Percentiles rank a stretch among this genome's conserved stretches.
These are phyloP conservation scores for Wickerhamiella spandovensis DNA, from an alignment of 805 yeast genomes.

Conservation along the genomic window DNA sequence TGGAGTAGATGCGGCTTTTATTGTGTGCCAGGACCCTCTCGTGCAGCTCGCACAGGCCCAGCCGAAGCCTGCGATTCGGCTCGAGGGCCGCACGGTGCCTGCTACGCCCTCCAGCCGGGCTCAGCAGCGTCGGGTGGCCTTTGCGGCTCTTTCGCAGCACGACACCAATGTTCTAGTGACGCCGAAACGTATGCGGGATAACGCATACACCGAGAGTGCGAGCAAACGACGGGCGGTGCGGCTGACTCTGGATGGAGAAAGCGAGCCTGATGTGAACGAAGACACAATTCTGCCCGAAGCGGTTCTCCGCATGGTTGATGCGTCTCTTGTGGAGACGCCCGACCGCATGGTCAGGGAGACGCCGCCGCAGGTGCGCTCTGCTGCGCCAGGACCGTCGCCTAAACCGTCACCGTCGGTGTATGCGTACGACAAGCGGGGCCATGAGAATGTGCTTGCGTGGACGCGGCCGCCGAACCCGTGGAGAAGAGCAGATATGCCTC, in stretches of 20 bases:
- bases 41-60: conserved; percentile 2
- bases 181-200: conserved; percentile 5
- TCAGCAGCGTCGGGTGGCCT: neutral
- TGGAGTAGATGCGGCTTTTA: conserved; percentile 1
- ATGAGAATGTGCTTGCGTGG: neutral
- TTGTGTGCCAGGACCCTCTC: conserved; percentile 11
- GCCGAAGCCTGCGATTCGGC: neutral
- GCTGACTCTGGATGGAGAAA: conserved; percentile 11
- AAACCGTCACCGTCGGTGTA: conserved; percentile 12
- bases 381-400: conserved; percentile 20
- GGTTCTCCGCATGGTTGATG: conserved; percentile 26
- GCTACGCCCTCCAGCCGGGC: neutral
- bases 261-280: conserved; percentile 12
- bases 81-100: neutral
- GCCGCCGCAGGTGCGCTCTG: conserved; percentile 14
- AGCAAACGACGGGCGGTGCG: neutral
- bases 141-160: neutral
- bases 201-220: conserved; percentile 7
- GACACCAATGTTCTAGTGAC: conserved; percentile 4
- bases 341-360: conserved; percentile 8
- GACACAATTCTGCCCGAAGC: conserved; percentile 15
- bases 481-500: neutral
- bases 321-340: conserved; percentile 26
- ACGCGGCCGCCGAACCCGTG: conserved; percentile 1
- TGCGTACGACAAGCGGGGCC: conserved; percentile 11